phyloP scores from a whole-genome alignment of 495 filamentous ascomycete genomes.

The Penicillium tannophilum region DNA sequence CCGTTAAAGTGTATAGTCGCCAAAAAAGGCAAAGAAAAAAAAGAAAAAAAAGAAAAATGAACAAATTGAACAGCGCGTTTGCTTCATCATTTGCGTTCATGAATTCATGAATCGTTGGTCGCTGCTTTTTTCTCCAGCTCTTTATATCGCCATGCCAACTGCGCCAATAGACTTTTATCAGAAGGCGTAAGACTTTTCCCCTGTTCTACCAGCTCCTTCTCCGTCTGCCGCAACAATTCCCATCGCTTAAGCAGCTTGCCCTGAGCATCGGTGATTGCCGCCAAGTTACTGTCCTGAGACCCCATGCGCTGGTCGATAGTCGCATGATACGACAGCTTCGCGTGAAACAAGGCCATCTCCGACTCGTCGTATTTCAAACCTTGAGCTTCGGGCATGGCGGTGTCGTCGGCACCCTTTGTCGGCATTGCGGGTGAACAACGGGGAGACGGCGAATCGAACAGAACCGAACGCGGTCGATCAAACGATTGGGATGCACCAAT shows the following conservation, averaged over 20 bases:
- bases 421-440: conserved; percentile 23
- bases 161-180: conserved; percentile 40
- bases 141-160: conserved; percentile 45
- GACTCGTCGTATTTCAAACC: conserved; percentile 47
- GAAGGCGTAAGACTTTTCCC: conserved; percentile 34
- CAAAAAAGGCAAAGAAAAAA: background rate
- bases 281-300: conserved; percentile 38
- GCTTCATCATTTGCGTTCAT: conserved; percentile 4
- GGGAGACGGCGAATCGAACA: background rate
- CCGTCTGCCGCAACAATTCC: conserved; percentile 41
- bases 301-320: conserved; percentile 43
- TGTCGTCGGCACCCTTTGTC: conserved; percentile 30
- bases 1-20: conserved; percentile 9
- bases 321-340: conserved; percentile 42
- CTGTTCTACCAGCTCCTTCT: conserved; percentile 41
- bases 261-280: conserved; percentile 42
- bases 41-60: conserved; percentile 1
- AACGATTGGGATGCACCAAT: background rate
- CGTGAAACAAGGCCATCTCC: conserved; percentile 46
- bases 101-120: conserved; percentile 16
- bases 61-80: conserved; percentile 10
- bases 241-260: conserved; percentile 40
- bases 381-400: conserved; percentile 37
- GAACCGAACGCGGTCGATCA: background rate
- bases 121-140: conserved; percentile 39